Evolutionary conservation across 768 basidiomycete genomes (phyloP), one percentile per base, ranked within the genome.

Genomic region (Mycena chlorophos): DNA sequence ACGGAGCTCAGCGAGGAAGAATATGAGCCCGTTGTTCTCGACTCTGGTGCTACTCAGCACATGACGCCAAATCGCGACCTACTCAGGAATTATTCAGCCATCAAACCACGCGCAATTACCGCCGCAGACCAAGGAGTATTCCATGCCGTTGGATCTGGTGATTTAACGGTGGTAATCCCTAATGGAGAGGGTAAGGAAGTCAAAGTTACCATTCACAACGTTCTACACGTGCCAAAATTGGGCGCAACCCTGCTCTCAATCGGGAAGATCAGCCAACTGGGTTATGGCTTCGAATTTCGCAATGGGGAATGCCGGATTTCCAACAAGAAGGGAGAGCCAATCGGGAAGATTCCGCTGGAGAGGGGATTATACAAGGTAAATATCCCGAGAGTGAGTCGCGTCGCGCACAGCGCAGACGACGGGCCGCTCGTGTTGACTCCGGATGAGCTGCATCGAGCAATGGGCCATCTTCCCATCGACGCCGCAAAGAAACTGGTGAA

Each of bases 21-120:
- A 64, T 69, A 43, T 5, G 64, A 67, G 12, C 66, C 47, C 19
- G 65, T 69, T 16, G 55, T 73, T n/a, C n/a, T n/a, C 52, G 71
- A 77, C 64, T 73, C 72, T n/a, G 74, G 75, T 2, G 69, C 73
- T 20, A 65, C 67, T 1, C 64, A 60, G 26, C 75, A 75, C 49
- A 71, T 76, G 68, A 68, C 71, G 1, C 74, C 70, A 0, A 67
- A 64, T 43, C 53, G 66, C 2, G 31, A 72, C 26, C 51, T 55
- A 4, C 68, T 77, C 53, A 62, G 64, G 43, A 70, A 68, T 34
- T 74, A 63, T 45, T 40, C 38, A 3, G n/a, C 49, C 0, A 72
- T 74, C 54, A 17, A 22, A 14, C 67, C 68, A 2, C 52, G 63
- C 17, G 38, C 65, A 14, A 73, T 74, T 51, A 65, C 55, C 20